Conservation (phyloP, 225 moss, liverwort and hornwort species). For the Bryoerythrophyllum caledonicum region DNA sequence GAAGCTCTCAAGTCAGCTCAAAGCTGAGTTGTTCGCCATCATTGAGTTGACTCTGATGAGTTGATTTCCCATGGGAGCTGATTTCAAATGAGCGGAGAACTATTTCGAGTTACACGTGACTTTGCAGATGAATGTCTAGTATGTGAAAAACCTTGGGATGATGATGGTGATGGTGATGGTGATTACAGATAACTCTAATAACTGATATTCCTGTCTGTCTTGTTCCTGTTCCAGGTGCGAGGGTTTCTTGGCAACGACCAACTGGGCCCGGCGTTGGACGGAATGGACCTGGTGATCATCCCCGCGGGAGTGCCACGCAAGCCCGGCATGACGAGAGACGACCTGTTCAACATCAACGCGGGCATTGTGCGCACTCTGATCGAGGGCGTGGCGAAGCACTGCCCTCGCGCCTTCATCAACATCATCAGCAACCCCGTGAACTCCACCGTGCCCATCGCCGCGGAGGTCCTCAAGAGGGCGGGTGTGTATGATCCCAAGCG, state of each 20-base stretch:
- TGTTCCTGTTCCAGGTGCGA: constrained; percentile 42
- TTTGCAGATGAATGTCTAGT: too few species aligned
- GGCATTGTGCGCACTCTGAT: constrained; percentile 90
- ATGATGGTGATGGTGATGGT: too few species aligned
- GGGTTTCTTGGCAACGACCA: constrained; percentile 69
- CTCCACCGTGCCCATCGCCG: constrained; percentile 96
- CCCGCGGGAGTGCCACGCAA: constrained; percentile 97
- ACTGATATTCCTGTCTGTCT: too few species aligned
- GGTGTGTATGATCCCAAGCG: constrained; percentile 89
- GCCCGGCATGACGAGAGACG: constrained; percentile 97
- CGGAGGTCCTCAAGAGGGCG: constrained; percentile 90
- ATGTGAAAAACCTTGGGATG: too few species aligned
- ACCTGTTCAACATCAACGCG: constrained; percentile 97
- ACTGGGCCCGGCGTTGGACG: constrained; percentile 67
- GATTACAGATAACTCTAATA: too few species aligned
- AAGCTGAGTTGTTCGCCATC: too few species aligned
- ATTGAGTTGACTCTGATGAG: too few species aligned
- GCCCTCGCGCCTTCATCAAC: constrained; percentile 84
- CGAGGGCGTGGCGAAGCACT: constrained; percentile 88
- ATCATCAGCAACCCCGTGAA: constrained; percentile 99
- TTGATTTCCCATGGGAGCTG: too few species aligned
- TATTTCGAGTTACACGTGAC: too few species aligned
- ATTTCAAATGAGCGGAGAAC: too few species aligned
- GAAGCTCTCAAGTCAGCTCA: too few species aligned
- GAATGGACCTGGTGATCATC: constrained; percentile 88